phyloP scores from a whole-genome alignment of 2,329 filamentous ascomycete genomes.

The Monilinia laxa region DNA sequence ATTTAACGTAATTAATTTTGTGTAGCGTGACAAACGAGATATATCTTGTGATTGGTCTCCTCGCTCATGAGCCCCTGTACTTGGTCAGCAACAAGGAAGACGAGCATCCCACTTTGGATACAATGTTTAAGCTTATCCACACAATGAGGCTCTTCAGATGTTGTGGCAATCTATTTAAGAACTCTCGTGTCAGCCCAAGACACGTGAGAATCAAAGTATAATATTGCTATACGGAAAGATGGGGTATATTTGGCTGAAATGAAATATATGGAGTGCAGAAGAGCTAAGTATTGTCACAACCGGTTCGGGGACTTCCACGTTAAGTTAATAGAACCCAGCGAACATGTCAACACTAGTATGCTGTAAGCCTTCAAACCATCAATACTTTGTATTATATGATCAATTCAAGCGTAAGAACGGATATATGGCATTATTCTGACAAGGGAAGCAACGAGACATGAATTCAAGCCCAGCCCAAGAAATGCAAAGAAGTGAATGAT shows the following conservation, averaged over 20 bases:
- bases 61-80: background rate
- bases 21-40: background rate
- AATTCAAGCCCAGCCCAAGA: background rate
- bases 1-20: slow-evolving; percentile 15
- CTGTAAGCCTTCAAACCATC: background rate
- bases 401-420: background rate
- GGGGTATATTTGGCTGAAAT: background rate
- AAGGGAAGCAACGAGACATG: background rate
- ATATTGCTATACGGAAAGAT: background rate
- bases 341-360: slow-evolving; percentile 1
- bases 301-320: background rate
- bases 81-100: slow-evolving; percentile 1
- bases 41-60: background rate
- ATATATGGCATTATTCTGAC: background rate
- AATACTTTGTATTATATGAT: background rate
- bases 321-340: background rate
- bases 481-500: background rate
- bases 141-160: slow-evolving; percentile 4
- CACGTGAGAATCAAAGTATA: background rate
- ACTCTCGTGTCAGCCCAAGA: slow-evolving; percentile 2
- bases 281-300: background rate
- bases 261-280: background rate
- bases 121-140: slow-evolving; percentile 7
- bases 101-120: background rate
- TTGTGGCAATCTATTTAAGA: slow-evolving; percentile 2